Evolutionary conservation across 1,139 yeast species (phyloP).

Genomic region (Protomyces inundatus): DNA sequence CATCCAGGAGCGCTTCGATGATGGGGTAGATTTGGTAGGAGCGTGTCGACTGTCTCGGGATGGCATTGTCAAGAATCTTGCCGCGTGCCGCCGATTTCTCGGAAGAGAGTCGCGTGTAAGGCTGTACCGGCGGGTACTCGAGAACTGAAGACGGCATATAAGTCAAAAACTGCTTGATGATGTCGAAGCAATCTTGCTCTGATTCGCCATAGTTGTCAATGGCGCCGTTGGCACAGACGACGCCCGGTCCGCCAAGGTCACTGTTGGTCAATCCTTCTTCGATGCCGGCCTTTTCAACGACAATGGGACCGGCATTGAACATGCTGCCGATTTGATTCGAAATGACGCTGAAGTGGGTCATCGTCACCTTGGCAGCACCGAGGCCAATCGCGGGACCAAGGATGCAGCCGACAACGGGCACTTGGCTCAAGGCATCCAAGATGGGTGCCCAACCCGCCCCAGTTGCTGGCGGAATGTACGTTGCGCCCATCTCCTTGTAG

Average conservation of each 20-base stretch:
- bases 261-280: slow-evolving; percentile 23
- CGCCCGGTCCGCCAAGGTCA: slow-evolving; percentile 21
- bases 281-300: slow-evolving; percentile 19
- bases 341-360: slow-evolving; percentile 23
- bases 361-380: slow-evolving; percentile 20
- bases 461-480: slow-evolving; percentile 25
- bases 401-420: slow-evolving; percentile 22
- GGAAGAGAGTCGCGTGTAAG: background rate
- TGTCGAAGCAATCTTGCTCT: slow-evolving; percentile 9
- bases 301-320: slow-evolving; percentile 25
- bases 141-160: slow-evolving; percentile 22
- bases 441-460: slow-evolving; percentile 22
- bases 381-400: slow-evolving; percentile 23
- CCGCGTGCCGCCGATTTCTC: background rate
- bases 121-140: slow-evolving; percentile 11
- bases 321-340: slow-evolving; percentile 6
- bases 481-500: slow-evolving; percentile 17
- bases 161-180: slow-evolving; percentile 8
- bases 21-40: slow-evolving; percentile 22
- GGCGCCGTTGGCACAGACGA: slow-evolving; percentile 25
- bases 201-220: slow-evolving; percentile 17
- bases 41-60: slow-evolving; percentile 8
- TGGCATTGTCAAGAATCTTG: slow-evolving; percentile 8
- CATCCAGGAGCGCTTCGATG: slow-evolving; percentile 10
- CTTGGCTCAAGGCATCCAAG: slow-evolving; percentile 7